Conservation (phyloP, 2,329 filamentous ascomycete species). For the Fusarium cyanostomum region DNA sequence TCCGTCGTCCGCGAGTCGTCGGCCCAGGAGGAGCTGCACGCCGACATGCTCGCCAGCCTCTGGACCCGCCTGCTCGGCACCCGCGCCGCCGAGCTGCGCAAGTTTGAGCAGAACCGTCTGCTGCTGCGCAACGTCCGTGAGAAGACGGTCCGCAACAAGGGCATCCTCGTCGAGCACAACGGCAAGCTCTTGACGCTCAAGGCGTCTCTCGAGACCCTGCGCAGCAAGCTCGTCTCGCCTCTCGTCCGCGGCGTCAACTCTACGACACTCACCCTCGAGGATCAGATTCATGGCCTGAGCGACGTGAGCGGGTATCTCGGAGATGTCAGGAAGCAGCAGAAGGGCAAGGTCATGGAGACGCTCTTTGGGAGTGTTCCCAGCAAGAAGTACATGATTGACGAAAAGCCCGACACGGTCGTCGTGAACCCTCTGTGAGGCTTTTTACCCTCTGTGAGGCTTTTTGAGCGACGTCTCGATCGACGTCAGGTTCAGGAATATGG, state of each 20-base stretch:
- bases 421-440: slow-evolving; percentile 24
- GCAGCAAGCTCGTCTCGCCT: slow-evolving; percentile 84
- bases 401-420: slow-evolving; percentile 33
- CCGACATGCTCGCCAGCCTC: slow-evolving; percentile 81
- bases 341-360: slow-evolving; percentile 83
- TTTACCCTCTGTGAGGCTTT: slow-evolving; percentile 20
- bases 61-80: slow-evolving; percentile 88
- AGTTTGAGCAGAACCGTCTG: slow-evolving; percentile 90
- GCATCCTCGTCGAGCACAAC: slow-evolving; percentile 86
- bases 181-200: slow-evolving; percentile 84
- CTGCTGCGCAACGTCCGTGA: slow-evolving; percentile 81
- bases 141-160: slow-evolving; percentile 88
- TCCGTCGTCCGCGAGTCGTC: slow-evolving; percentile 85
- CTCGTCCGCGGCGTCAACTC: slow-evolving; percentile 76
- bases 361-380: slow-evolving; percentile 67
- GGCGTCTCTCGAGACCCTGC: slow-evolving; percentile 84
- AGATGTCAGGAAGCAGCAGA: slow-evolving; percentile 79
- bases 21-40: slow-evolving; percentile 80
- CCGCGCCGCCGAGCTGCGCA: slow-evolving; percentile 78
- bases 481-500: background rate
- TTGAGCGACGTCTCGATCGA: background rate
- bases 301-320: slow-evolving; percentile 82
- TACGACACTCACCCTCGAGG: slow-evolving; percentile 79
- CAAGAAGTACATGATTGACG: slow-evolving; percentile 47
- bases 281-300: slow-evolving; percentile 85